These are phyloP conservation scores for Amoebophrya sp. DNA, from an alignment of 169 alveolate species.

Conservation along the genomic window DNA sequence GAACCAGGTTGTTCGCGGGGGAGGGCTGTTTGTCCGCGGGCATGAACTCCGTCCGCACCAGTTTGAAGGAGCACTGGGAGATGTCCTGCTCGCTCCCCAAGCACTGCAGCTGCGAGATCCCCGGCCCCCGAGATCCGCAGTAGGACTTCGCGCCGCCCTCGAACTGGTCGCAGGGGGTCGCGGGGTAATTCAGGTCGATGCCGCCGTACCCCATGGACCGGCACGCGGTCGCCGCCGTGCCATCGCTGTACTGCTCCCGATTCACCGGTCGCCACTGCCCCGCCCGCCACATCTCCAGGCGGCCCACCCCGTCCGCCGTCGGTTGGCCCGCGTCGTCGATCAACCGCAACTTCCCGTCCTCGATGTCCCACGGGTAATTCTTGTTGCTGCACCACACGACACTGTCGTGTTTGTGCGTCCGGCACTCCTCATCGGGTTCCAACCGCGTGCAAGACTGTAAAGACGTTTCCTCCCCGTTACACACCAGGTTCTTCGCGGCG, in stretches of 20 bases:
- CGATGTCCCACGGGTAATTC: neutral
- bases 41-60: neutral
- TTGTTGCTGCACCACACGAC: neutral
- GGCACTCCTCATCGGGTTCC: neutral
- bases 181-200: neutral
- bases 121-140: neutral
- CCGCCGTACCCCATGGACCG: neutral
- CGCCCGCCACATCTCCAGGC: neutral
- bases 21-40: neutral
- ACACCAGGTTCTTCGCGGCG: neutral
- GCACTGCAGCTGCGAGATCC: neutral
- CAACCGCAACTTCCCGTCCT: neutral
- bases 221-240: neutral
- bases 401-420: neutral
- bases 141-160: neutral
- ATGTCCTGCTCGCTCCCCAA: neutral
- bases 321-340: neutral
- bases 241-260: neutral
- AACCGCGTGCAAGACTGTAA: neutral
- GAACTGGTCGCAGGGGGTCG: neutral
- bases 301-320: neutral
- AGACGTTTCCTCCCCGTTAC: neutral
- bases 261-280: neutral
- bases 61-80: neutral
- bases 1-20: neutral